Base-by-base conservation (phyloP, 2,329 filamentous ascomycete species). In the Pezicula neosporulosa region DNA sequence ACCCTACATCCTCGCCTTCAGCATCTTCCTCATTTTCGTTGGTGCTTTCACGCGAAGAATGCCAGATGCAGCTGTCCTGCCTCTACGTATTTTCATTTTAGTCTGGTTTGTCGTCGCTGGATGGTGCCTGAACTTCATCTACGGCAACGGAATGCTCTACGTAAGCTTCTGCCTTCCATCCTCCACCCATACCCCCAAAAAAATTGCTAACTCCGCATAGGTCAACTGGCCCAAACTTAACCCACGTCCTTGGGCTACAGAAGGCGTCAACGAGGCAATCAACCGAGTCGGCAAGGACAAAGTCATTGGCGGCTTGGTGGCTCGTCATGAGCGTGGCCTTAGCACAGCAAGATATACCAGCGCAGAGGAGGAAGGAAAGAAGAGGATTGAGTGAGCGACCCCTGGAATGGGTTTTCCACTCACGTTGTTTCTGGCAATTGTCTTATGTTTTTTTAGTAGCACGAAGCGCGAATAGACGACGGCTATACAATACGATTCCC, bases 161-260 rank as follows among this genome's bases (percentile, higher is more conserved):
- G 94, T 97, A 81, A 81, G 90, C 84, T 43, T 27, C 42, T 18
- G 6, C 45, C 33, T 27, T 18, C 13, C 18, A 27, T 41, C 33
- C 6, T 24, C 24, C 24, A 24, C 7, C 24, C 6, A 41, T 13
- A 30, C 13, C 30, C 30, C 6, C 24, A 36, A 21, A 19, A 15
- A 16, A 24, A n/a, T 18, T 53, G 8, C 49, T 56, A 62, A 63
- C 28, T 21, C 39, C 44, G 3, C 47, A 42, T 55, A 96, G 91
- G 92, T 97, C 60, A 97, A 97, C 72, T 99, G 95, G 94, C 94
- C 94, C 9, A 97, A 96, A 67, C 82, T 99, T 44, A 96, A 95
- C 69, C 92, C 91, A 10, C 86, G 90, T 15, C 83, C 89, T 2
- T 95, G 88, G 71, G 92, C 90, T 3, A 81, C 83, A 6, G 94